Evolutionary conservation across 371 early-diverging fungal species (phyloP), one percentile per base, ranked within the genome.

Genomic region (Mucor indicus): DNA sequence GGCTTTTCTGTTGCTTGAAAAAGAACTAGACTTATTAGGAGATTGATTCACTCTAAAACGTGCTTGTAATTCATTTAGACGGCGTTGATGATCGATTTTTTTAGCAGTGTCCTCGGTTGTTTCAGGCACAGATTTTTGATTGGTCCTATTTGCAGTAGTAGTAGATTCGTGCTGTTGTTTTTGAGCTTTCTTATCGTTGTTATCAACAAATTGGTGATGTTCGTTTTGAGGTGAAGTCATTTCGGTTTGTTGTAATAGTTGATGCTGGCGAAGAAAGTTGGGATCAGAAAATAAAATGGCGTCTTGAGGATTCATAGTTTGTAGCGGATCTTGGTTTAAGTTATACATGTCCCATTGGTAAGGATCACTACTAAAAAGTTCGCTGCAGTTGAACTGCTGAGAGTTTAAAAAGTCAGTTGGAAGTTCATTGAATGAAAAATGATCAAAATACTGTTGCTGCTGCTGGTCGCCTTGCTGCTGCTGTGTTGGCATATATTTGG

Each of bases 41-140:
- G n/a, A n/a, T n/a, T 58, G 53, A 44, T 58, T 58, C 29, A 50
- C 52, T 48, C 55, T 55, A 35, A 53, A 58, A 19, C 43, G 56
- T 31, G 64, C 61, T 31, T 61, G 61, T 4, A 61, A 30, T 16
- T 61, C 61, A 36, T 50, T 55, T 12, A 61, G 52, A 1, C 61
- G 47, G 19, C 61, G 51, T n/a, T 55, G 61, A 40, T 61, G 61
- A 43, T 57, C 57, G 8, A 57, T 39, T 27, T 41, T 46, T 24
- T 77, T 67, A 48, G 75, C 78, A 12, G 75, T 69, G 27, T 76
- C 72, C 11, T 73, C 44, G 12, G 61, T 30, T 25, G 38, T 3
- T 16, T 16, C 15, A 15, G 47, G 48, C 23, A 44, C 23, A 13
- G 40, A 21, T 31, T 45, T 11, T 25, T 38, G 3, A 17, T 38